Conservation (phyloP, 2,329 filamentous ascomycete species). For the Claviceps sorghi region DNA sequence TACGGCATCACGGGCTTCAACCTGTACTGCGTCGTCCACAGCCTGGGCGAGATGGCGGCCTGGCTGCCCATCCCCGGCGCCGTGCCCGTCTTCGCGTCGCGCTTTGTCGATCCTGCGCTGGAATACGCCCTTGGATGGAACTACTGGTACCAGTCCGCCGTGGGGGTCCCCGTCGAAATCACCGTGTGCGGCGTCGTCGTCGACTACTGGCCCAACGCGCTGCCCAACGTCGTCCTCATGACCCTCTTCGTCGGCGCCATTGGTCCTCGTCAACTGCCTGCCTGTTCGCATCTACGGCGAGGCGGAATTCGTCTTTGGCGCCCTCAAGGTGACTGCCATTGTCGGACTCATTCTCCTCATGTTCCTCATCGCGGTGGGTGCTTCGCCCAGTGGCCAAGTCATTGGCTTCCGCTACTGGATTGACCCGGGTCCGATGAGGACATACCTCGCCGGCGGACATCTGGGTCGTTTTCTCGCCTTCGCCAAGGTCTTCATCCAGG, state of each 20-base stretch:
- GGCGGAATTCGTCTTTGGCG: background rate
- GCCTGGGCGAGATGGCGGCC: background rate
- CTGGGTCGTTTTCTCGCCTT: background rate
- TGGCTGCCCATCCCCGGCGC: background rate
- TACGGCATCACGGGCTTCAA: background rate
- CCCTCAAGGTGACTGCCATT: background rate
- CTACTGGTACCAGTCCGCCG: background rate
- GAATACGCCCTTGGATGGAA: background rate
- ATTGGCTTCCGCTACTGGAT: background rate
- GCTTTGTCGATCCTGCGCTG: background rate
- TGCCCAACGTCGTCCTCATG: background rate
- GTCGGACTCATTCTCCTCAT: background rate
- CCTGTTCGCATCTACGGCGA: background rate
- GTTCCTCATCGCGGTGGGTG: background rate
- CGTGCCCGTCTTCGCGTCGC: background rate
- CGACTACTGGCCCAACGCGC: background rate
- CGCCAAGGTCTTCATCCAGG: background rate
- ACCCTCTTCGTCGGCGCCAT: background rate
- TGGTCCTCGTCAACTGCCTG: background rate
- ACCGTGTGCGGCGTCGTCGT: background rate
- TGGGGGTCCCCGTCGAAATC: background rate
- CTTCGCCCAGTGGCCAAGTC: background rate
- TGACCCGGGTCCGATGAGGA: background rate
- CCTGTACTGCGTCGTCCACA: background rate
- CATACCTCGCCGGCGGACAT: background rate